Evolutionary conservation across 2,329 filamentous ascomycete genomes (phyloP), one percentile per base, ranked within the genome.

Genomic region (Aureobasidium subglaciale): DNA sequence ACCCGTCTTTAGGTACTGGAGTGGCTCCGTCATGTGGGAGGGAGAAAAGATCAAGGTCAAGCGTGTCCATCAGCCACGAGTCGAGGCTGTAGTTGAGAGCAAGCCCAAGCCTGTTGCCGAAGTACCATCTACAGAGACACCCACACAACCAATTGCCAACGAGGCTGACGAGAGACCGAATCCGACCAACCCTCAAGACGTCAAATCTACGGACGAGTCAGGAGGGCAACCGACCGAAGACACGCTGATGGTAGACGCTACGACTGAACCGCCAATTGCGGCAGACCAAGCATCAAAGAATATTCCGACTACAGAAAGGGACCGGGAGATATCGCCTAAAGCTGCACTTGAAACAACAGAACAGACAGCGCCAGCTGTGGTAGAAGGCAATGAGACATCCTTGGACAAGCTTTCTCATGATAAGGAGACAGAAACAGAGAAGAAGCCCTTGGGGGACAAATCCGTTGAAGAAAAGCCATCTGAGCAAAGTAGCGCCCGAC

Each of bases 1-100:
- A 0, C 90, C 93, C 0, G 89, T 96, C 10, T 85, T 96, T 38
- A 89, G 88, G 2, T 92, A 88, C 70, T 96, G 91, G 86, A 97
- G 91, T 69, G 93, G 92, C n/a, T 81, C 89, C 60, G 88, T 88
- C 30, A 83, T 88, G 63, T 92, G 89, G 80, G 79, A 86, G 55
- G 85, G 89, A 64, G 87, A 86, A 22, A 87, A 85, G 67, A 75
- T 91, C 65, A 85, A 82, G 65, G 80, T 82, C 59, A 71, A 64
- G 62, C 69, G 59, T 60, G 68, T 62, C 63, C 68, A 46, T 64
- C 73, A 67, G 58, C 60, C 64, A 5, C 65, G 67, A 27, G 58
- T 65, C 10, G 59, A 61, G 25, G 60, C 65, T 40, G 35, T 56
- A 5, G 56, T 56, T 13, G 60, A 63, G 38, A 25, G 41, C 25